A percentile compares a stretch with the other conserved stretches of the same genome.
Evolutionary conservation across 805 yeast species (phyloP).

Genomic region (Candida glaebosa): DNA sequence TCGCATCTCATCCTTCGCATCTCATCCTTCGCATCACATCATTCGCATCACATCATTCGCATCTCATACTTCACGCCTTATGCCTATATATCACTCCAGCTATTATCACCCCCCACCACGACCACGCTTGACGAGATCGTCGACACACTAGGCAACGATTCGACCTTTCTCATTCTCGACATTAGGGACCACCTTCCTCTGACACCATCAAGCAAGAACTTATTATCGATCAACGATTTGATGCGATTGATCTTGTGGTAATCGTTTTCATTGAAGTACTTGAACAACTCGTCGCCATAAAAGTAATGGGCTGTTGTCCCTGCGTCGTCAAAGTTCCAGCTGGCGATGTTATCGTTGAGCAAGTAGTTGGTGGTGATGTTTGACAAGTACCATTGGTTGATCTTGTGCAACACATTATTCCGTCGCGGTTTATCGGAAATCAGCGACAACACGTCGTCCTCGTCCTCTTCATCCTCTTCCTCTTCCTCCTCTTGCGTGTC

Average conservation of each 20-base stretch:
- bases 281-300: slow-evolving; percentile 30
- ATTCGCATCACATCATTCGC: neutral
- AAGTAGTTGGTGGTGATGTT: slow-evolving; percentile 12
- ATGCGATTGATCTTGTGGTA: slow-evolving; percentile 20
- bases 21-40: neutral
- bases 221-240: slow-evolving; percentile 1
- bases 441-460: slow-evolving; percentile 10
- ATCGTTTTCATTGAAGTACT: slow-evolving; percentile 20
- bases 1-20: too few relatives aligned
- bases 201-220: slow-evolving; percentile 9
- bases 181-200: neutral
- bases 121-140: slow-evolving; percentile 12
- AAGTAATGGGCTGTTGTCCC: slow-evolving; percentile 11
- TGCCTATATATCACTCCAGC: slow-evolving; percentile 16
- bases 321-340: slow-evolving; percentile 34
- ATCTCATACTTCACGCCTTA: too few relatives aligned
- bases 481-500: slow-evolving; percentile 1
- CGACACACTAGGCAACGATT: neutral
- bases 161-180: neutral
- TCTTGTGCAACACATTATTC: slow-evolving; percentile 12
- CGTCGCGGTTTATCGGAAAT: slow-evolving; percentile 6
- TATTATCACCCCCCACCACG: slow-evolving; percentile 8
- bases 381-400: slow-evolving; percentile 18
- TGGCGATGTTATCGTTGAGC: slow-evolving; percentile 33
- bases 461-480: slow-evolving; percentile 8